Conservation (phyloP, 176 grass and related monocot genomes). For the Microstegium vimineum region DNA sequence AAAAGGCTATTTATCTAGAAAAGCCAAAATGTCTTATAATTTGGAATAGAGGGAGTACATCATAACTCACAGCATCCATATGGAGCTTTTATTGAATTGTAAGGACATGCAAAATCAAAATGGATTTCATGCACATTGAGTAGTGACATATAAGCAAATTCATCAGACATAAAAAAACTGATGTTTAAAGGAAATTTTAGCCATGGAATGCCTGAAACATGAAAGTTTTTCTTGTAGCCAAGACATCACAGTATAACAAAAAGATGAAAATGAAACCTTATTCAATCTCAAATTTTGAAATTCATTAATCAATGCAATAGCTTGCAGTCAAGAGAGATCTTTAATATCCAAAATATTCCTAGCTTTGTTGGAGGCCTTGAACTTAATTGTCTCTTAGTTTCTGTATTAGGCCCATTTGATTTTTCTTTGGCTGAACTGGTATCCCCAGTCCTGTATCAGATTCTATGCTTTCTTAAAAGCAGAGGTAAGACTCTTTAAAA, state of each 20-base stretch:
- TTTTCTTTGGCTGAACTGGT: no score
- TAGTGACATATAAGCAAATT: not conserved
- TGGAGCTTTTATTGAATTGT: not conserved
- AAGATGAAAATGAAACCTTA: not conserved
- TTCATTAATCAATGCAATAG: not conserved
- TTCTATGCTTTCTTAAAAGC: no score
- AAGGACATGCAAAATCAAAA: not conserved
- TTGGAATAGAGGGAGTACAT: not conserved
- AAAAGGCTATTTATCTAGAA: not conserved
- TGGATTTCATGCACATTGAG: not conserved
- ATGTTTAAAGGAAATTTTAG: conserved; percentile 6
- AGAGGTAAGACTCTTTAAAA: no score
- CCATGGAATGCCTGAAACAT: not conserved
- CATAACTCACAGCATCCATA: not conserved
- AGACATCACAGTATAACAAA: not conserved
- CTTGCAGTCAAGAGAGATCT: not conserved
- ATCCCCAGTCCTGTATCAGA: no score
- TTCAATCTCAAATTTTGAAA: not conserved
- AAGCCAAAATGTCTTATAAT: not conserved
- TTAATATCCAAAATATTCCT: no score
- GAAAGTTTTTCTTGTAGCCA: not conserved
- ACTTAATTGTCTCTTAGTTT: no score
- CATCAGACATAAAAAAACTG: not conserved
- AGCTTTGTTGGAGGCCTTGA: no score
- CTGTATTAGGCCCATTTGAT: no score